phyloP scores from a whole-genome alignment of 495 filamentous ascomycete genomes.

The Trichoderma erinaceum region DNA sequence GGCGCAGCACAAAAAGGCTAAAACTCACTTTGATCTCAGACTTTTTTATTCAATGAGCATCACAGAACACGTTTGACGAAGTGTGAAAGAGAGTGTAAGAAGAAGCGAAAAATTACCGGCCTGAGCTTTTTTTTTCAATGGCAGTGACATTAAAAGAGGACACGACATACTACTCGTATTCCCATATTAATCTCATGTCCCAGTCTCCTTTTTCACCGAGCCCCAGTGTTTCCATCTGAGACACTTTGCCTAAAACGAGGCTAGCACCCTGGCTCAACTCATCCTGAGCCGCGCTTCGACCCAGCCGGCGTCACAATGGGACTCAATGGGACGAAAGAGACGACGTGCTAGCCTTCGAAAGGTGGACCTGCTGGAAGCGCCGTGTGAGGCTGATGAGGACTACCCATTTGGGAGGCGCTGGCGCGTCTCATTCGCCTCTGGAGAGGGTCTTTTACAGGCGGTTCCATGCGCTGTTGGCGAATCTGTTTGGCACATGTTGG shows the following conservation, averaged over 20 bases:
- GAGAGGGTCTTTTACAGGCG: neutral
- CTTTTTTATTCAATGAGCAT: neutral
- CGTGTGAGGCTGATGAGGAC: conserved; percentile 5
- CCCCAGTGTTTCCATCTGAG: conserved; percentile 7
- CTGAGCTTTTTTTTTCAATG: neutral
- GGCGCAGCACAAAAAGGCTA: conserved; percentile 4
- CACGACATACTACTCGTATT: neutral
- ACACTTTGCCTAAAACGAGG: conserved; percentile 6
- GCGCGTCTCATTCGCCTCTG: conserved; percentile 6
- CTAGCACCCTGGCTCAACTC: neutral
- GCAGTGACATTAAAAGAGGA: neutral
- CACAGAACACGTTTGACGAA: neutral
- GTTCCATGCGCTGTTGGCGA: neutral
- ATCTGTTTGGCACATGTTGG: neutral
- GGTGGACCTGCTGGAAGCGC: neutral
- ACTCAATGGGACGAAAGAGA: neutral
- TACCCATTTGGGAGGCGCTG: conserved; percentile 9
- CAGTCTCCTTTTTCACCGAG: neutral
- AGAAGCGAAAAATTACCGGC: neutral
- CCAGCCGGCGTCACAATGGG: neutral
- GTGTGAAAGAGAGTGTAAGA: neutral
- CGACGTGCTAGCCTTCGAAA: neutral
- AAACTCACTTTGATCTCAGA: conserved; percentile 1
- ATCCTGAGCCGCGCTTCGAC: neutral
- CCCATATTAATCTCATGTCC: neutral